Conservation (phyloP, 352 stramenopile genomes). For the Phytophthora citrophthora region DNA sequence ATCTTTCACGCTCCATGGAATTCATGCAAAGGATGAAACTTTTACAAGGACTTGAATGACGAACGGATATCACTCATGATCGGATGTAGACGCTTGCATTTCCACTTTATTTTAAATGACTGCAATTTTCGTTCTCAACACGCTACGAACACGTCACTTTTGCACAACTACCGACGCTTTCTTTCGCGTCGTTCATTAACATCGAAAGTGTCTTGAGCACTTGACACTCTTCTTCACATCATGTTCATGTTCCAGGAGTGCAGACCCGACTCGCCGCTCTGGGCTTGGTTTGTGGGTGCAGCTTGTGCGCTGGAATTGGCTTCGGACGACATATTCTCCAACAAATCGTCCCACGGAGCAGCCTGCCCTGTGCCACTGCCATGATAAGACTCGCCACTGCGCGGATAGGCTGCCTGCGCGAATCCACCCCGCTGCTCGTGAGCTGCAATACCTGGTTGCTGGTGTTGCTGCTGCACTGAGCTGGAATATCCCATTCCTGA, state of each 20-base stretch:
- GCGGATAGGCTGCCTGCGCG: conserved; percentile 18
- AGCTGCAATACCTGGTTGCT: conserved; percentile 22
- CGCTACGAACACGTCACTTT: conserved; percentile 25
- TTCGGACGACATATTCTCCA: conserved; percentile 72
- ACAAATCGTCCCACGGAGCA: conserved; percentile 72
- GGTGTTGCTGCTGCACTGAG: conserved; percentile 29
- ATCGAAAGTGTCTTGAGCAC: conserved; percentile 11
- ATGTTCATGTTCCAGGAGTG: conserved; percentile 81
- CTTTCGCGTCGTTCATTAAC: conserved; percentile 36
- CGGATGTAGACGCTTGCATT: too few species aligned
- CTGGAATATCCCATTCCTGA: conserved; percentile 27
- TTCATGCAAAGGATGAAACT: too few species aligned
- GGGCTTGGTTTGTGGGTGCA: conserved; percentile 25
- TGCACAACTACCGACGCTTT: conserved; percentile 35
- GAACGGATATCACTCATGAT: too few species aligned
- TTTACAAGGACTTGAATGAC: too few species aligned
- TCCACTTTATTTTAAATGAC: conserved; percentile 18
- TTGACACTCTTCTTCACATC: conserved; percentile 44
- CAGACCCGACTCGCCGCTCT: conserved; percentile 59
- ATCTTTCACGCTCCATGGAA: too few species aligned
- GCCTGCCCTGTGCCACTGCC: conserved; percentile 16
- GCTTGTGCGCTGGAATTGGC: conserved; percentile 17
- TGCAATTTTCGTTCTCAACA: conserved; percentile 29
- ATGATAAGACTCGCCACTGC: conserved; percentile 26
- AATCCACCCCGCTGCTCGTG: conserved; percentile 29